Evolutionary conservation across 805 yeast species (phyloP), one percentile per base, ranked within the genome.

Genomic region (Priceomyces medius): DNA sequence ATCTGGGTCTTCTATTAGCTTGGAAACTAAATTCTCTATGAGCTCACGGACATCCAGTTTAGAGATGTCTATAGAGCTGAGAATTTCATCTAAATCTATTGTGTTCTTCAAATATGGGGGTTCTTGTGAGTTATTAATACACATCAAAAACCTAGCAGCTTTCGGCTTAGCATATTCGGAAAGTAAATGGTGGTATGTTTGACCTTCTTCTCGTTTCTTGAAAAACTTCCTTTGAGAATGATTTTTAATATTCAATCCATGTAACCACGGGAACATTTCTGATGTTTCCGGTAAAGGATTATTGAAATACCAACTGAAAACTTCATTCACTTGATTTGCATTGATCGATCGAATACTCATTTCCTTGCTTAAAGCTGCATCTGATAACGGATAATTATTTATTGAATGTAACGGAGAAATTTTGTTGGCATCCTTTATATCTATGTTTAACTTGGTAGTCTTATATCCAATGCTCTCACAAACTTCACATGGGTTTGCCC

Each of bases 261-360:
- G 96, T 19, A 88, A 68, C 97, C 97, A 89, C 0, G 97, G 97
- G 53, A 89, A 90, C 74, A 90, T 78, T 8, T 55, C 55, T 18
- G 71, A 75, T 14, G 90, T 83, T 3, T 76, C 77, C 0, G 97
- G 96, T 3, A 70, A 55, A 1, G 64, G 61, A 14, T 52, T 51
- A 48, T 63, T 59, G 48, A 70, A 70, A 48, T 70, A 70, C 66
- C 70, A 66, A 14, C 45, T 39, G 43, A 69, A 67, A 0, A 68
- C 56, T 0, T 16, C 4, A 20, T 41, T 32, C 12, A 59, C 35
- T 27, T 54, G 52, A 9, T 27, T 38, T 18, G 40, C 45, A 36
- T 38, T 54, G 37, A 60, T 21, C 9, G 34, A 17, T 31, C 51
- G 56, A 9, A 62, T 49, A 7, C 29, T 31, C 9, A 48, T 38